Evolutionary conservation across 1,284 basidiomycete genomes (phyloP).

Genomic region (Cutaneotrichosporon mucoides): DNA sequence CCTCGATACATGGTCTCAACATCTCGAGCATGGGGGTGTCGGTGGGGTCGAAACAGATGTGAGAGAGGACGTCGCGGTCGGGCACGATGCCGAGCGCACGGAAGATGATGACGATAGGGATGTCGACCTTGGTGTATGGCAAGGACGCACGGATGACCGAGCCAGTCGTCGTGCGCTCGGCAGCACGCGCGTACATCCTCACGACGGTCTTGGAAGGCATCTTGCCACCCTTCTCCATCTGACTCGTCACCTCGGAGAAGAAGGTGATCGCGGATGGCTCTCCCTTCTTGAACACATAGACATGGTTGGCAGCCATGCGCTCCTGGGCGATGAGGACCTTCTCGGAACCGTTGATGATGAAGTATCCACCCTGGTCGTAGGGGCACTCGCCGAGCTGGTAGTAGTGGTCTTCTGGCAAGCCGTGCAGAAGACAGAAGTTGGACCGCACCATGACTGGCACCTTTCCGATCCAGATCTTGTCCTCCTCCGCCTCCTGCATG

Average conservation of each 20-base stretch:
- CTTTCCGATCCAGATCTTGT: slow-evolving; percentile 96
- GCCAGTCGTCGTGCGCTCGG: slow-evolving; percentile 54
- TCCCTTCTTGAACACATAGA: slow-evolving; percentile 98
- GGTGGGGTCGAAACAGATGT: slow-evolving; percentile 97
- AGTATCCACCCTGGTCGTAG: slow-evolving; percentile 95
- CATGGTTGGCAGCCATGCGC: slow-evolving; percentile 98
- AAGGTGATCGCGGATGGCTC: slow-evolving; percentile 95
- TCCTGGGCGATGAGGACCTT: slow-evolving; percentile 99
- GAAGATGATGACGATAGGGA: slow-evolving; percentile 99
- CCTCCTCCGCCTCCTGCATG: slow-evolving; percentile 61
- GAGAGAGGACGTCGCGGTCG: slow-evolving; percentile 94
- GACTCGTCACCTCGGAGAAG: slow-evolving; percentile 94
- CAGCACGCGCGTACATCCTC: slow-evolving; percentile 85
- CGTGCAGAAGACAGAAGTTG: slow-evolving; percentile 87
- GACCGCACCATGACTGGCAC: slow-evolving; percentile 98
- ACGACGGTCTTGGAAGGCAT: slow-evolving; percentile 98
- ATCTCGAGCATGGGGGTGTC: slow-evolving; percentile 96
- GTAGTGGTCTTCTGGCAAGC: slow-evolving; percentile 71
- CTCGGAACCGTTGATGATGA: slow-evolving; percentile 99
- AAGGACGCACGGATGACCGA: slow-evolving; percentile 97
- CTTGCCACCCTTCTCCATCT: slow-evolving; percentile 97
- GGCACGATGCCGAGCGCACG: slow-evolving; percentile 96
- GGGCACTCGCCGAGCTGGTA: slow-evolving; percentile 96
- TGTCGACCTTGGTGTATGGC: slow-evolving; percentile 97
- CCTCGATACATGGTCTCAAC: slow-evolving; percentile 98